Evolutionary conservation across 441 rosid species (phyloP), one percentile per base, ranked within the genome.

Genomic region (Francoa sonchifolia): DNA sequence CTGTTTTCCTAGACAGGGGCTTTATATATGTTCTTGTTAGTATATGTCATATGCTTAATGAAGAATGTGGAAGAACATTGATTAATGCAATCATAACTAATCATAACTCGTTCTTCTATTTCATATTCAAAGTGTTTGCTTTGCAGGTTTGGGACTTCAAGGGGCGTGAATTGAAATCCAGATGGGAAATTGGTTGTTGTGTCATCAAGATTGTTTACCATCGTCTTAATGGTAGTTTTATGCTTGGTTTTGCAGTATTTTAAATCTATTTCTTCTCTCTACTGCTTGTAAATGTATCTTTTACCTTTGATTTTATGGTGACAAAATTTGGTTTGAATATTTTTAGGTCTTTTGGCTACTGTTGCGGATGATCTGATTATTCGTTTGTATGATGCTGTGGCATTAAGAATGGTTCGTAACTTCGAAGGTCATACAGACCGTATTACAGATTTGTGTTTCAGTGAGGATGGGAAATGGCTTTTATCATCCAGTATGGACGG

Each of bases 401-500:
- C 94, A 8, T 53, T 65, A 54, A 73, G 80, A 72, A 67, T 92
- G 80, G 95, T 83, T 58, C 95, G 99, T 56, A 77, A 79, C 58
- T 92, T 92, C 70, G 85, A 76, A 74, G 99, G 96, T 36, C 99
- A 92, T 34, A 57, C 79, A 25, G 99, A 92, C 58, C 83, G 96
- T 38, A 48, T 86, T 44, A 83, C 92, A 14, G 99, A 83, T 62
- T 12, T 83, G 57, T 92, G 94, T 64, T 92, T 83, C 55, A 83
- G 95, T 37, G 94, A 81, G 63, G 95, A 86, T 70, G 96, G 99
- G 35, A 92, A 92, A 64, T 92, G 99, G 99, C 77, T 92, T 35
- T 47, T 86, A 57, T 86, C 95, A 44, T 76, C 88, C 44, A 79
- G 99, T 59, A 86, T 86, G 99, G 96, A 92, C 58, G 92, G 96